phyloP scores from a whole-genome alignment of 106 monocot genomes.

The Amphibolis antarctica region DNA sequence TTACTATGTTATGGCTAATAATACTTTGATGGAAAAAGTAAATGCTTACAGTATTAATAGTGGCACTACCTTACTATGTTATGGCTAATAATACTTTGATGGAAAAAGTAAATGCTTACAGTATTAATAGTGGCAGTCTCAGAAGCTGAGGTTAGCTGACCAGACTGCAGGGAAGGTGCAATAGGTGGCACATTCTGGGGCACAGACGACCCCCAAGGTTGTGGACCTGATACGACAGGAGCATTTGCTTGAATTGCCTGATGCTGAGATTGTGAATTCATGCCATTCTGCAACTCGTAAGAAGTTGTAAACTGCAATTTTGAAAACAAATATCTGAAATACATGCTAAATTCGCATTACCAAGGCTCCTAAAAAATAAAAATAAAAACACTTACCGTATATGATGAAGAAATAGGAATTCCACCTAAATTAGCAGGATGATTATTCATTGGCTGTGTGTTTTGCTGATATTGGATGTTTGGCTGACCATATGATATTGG shows the following conservation, averaged over 20 bases:
- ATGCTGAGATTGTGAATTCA: conserved; percentile 37
- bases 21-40: neutral
- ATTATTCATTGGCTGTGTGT: conserved; percentile 18
- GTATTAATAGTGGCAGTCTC: conserved; percentile 24
- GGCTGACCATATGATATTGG: conserved; percentile 46
- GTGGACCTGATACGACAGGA: conserved; percentile 30
- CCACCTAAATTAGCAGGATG: conserved; percentile 33
- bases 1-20: too few species aligned
- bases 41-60: conserved; percentile 29
- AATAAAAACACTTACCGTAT: conserved; percentile 41
- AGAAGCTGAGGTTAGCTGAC: conserved; percentile 26
- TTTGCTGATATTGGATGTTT: conserved; percentile 45
- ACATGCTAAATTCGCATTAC: neutral
- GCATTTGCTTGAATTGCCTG: conserved; percentile 34
- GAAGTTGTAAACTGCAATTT: conserved; percentile 52
- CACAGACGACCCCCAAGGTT: conserved; percentile 44
- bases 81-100: too few species aligned
- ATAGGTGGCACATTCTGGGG: conserved; percentile 28
- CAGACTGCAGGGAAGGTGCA: conserved; percentile 27
- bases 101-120: conserved; percentile 25
- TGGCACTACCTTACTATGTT: too few species aligned
- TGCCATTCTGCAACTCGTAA: conserved; percentile 41
- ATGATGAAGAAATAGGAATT: conserved; percentile 53
- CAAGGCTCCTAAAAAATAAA: neutral
- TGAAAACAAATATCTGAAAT: neutral